phyloP scores from a whole-genome alignment of 2,329 filamentous ascomycete genomes.

The Colletotrichum tropicale region DNA sequence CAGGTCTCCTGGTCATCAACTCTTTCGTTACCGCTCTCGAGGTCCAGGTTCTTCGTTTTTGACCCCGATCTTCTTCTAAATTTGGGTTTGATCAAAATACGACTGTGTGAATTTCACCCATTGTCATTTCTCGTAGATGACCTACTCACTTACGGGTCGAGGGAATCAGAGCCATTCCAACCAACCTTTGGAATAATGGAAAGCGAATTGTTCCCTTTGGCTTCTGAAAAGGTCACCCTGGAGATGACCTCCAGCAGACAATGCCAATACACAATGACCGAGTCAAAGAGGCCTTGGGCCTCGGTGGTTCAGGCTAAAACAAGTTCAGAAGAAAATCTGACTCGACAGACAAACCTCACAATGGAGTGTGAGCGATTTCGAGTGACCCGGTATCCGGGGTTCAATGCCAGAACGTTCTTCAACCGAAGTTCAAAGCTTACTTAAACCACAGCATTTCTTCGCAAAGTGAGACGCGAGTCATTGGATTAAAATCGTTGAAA shows the following conservation, averaged over 20 bases:
- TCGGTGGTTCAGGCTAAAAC: rapidly evolving
- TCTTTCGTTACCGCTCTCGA: rapidly evolving
- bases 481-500: rapidly evolving
- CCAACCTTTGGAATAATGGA: rapidly evolving
- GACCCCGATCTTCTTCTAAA: not conserved
- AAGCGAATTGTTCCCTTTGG: not conserved
- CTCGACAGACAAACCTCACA: not conserved
- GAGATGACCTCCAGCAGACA: rapidly evolving
- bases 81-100: rapidly evolving
- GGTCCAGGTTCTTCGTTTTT: not conserved
- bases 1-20: rapidly evolving
- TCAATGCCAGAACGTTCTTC: not conserved
- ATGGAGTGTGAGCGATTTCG: rapidly evolving
- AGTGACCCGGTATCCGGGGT: not conserved
- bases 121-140: rapidly evolving
- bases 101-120: not conserved
- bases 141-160: rapidly evolving
- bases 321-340: rapidly evolving
- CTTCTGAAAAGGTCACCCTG: not conserved
- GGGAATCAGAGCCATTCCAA: not conserved
- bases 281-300: not conserved
- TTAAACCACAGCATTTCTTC: not conserved
- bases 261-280: not conserved
- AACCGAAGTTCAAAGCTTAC: not conserved
- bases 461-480: not conserved